These are phyloP conservation scores for Candida corydali DNA, from an alignment of 805 yeast genomes.

Conservation along the genomic window DNA sequence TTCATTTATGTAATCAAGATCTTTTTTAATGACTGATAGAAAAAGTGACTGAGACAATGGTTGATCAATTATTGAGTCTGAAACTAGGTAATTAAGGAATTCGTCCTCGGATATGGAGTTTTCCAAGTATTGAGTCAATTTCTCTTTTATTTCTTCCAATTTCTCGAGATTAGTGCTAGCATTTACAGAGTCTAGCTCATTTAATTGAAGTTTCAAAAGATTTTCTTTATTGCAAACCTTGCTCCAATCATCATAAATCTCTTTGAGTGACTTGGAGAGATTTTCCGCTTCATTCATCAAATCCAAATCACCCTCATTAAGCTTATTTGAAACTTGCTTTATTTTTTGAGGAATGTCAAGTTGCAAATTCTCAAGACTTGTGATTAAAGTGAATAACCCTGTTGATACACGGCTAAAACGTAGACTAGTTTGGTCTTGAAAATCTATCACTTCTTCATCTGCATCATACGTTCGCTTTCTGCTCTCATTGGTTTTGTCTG, in stretches of 20 bases:
- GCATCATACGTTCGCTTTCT: constrained; percentile 13
- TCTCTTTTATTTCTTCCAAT: not conserved
- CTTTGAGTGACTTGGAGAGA: not conserved
- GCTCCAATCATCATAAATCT: not conserved
- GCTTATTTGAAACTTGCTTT: constrained; percentile 1
- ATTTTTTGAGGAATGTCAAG: constrained; percentile 1
- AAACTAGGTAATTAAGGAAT: not conserved
- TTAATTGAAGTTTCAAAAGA: not conserved
- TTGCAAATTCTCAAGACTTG: constrained; percentile 1
- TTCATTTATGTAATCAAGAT: not conserved
- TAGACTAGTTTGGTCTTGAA: constrained; percentile 2
- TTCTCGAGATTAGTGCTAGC: not conserved
- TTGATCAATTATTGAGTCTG: not conserved
- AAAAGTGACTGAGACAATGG: not conserved
- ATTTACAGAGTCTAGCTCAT: not conserved
- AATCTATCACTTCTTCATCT: constrained; percentile 13
- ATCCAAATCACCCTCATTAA: not conserved
- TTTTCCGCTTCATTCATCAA: not conserved
- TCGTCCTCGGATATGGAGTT: not conserved
- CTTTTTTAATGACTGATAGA: not conserved
- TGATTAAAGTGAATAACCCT: not conserved
- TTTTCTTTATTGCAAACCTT: not conserved
- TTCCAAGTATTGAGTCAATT: not conserved
- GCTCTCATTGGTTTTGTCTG: constrained; percentile 34
- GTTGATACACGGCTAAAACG: not conserved